These are phyloP conservation scores for Termitomyces sp. DNA, from an alignment of 768 basidiomycete species.

Conservation along the genomic window DNA sequence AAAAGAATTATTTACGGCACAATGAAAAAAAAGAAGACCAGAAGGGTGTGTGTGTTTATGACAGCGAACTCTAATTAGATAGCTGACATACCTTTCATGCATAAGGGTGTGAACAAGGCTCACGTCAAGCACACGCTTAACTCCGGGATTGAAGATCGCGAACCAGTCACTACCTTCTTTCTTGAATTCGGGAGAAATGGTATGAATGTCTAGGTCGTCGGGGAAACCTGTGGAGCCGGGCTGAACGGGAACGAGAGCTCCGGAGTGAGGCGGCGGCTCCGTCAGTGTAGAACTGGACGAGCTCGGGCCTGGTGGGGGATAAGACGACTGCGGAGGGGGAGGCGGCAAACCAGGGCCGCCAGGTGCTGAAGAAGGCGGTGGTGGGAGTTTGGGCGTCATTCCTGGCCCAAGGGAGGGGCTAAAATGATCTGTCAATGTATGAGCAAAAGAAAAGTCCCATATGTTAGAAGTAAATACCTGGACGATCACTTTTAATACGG, in stretches of 20 bases:
- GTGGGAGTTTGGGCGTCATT: constrained; percentile 34
- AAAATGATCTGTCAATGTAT: constrained; percentile 27
- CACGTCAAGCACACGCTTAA: constrained; percentile 77
- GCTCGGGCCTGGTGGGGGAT: constrained; percentile 10
- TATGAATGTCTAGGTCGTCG: constrained; percentile 38
- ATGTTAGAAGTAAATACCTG: constrained; percentile 19
- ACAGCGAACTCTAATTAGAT: background rate
- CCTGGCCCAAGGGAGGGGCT: constrained; percentile 34
- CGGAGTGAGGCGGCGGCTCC: constrained; percentile 10
- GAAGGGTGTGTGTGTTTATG: background rate
- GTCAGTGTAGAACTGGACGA: constrained; percentile 7
- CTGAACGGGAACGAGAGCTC: constrained; percentile 17
- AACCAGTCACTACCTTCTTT: constrained; percentile 88
- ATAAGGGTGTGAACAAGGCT: constrained; percentile 79
- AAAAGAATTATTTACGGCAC: background rate
- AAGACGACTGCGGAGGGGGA: constrained; percentile 8
- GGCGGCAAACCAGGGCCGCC: constrained; percentile 28
- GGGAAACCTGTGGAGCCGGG: constrained; percentile 32
- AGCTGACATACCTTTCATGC: constrained; percentile 71
- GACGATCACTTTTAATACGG: constrained; percentile 33
- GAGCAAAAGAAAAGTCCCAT: background rate
- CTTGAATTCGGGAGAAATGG: constrained; percentile 50
- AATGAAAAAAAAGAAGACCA: background rate
- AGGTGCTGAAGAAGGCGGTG: constrained; percentile 27
- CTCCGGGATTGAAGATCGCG: constrained; percentile 80